Evolutionary conservation across 1,139 yeast genomes (phyloP).

Genomic region (Starmera stellimalicola): DNA sequence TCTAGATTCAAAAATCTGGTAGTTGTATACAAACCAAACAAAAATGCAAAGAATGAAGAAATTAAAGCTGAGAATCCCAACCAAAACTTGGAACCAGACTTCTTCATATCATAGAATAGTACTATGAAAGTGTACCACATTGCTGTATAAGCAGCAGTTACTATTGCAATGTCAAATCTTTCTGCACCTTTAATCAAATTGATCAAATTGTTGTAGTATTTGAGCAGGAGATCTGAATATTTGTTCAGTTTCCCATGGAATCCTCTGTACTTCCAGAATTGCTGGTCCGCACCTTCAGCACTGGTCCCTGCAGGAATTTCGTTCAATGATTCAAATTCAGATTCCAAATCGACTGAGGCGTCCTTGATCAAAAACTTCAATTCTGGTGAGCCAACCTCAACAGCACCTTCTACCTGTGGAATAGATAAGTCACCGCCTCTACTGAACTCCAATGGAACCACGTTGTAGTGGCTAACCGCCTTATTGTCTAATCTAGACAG

Average conservation of each 20-base stretch:
- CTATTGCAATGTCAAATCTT: constrained; percentile 73
- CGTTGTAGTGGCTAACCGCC: constrained; percentile 35
- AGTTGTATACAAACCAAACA: constrained; percentile 71
- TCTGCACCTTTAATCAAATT: constrained; percentile 69
- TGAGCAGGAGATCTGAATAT: constrained; percentile 50
- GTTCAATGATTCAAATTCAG: constrained; percentile 4
- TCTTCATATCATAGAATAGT: constrained; percentile 73
- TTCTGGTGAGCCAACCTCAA: constrained; percentile 13
- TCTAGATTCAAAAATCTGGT: constrained; percentile 35
- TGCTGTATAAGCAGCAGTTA: constrained; percentile 76
- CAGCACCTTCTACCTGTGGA: constrained; percentile 19
- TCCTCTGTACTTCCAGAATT: constrained; percentile 53
- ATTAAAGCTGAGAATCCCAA: constrained; percentile 74
- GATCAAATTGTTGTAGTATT: constrained; percentile 35
- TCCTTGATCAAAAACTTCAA: constrained; percentile 21
- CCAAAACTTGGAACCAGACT: constrained; percentile 83
- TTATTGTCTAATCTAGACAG: constrained; percentile 18
- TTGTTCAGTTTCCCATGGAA: constrained; percentile 54
- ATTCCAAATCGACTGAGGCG: constrained; percentile 6
- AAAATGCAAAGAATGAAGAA: constrained; percentile 78
- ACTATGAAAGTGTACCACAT: constrained; percentile 82
- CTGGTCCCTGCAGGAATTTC: constrained; percentile 30
- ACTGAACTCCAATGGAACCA: constrained; percentile 50
- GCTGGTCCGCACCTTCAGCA: too few species aligned
- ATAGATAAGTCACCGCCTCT: constrained; percentile 26